Evolutionary conservation across 768 basidiomycete species (phyloP).

Genomic region (Mycena kentingensis): DNA sequence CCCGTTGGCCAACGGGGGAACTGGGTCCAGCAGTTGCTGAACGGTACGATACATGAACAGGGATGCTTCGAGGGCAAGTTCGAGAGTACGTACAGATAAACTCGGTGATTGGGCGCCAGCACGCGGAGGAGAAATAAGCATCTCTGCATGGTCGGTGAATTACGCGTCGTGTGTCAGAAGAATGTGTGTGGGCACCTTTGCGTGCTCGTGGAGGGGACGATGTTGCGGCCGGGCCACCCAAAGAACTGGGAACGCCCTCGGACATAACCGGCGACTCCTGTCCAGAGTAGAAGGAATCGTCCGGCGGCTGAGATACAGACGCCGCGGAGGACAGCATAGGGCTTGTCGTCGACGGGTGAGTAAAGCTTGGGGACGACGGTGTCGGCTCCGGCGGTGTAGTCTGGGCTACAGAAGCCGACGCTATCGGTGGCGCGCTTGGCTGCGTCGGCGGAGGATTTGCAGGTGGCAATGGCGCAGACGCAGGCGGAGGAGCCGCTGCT

Average conservation of each 20-base stretch:
- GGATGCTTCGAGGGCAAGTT: neutral
- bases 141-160: slow-evolving; percentile 38
- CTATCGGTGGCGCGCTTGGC: slow-evolving; percentile 42
- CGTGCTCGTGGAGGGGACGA: slow-evolving; percentile 61
- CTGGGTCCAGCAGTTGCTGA: slow-evolving; percentile 40
- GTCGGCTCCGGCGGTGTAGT: slow-evolving; percentile 41
- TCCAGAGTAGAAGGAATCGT: slow-evolving; percentile 70
- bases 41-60: slow-evolving; percentile 19
- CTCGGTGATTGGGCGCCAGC: slow-evolving; percentile 44
- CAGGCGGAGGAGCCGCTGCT: slow-evolving; percentile 30
- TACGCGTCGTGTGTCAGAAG: slow-evolving; percentile 18
- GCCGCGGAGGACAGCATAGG: slow-evolving; percentile 81
- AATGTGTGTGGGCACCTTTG: slow-evolving; percentile 46
- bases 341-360: slow-evolving; percentile 82
- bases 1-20: slow-evolving; percentile 33
- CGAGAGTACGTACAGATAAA: slow-evolving; percentile 39
- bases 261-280: slow-evolving; percentile 75
- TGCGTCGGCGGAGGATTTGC: slow-evolving; percentile 39
- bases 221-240: slow-evolving; percentile 50
- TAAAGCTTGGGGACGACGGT: slow-evolving; percentile 77
- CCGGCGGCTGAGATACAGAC: slow-evolving; percentile 62
- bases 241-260: slow-evolving; percentile 53
- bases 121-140: slow-evolving; percentile 46
- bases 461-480: slow-evolving; percentile 28
- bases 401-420: slow-evolving; percentile 36